A percentile compares a stretch with the other conserved stretches of the same genome.
Evolutionary conservation across 2,329 filamentous ascomycete species (phyloP).

Genomic region (Ascochyta clinopodiicola): DNA sequence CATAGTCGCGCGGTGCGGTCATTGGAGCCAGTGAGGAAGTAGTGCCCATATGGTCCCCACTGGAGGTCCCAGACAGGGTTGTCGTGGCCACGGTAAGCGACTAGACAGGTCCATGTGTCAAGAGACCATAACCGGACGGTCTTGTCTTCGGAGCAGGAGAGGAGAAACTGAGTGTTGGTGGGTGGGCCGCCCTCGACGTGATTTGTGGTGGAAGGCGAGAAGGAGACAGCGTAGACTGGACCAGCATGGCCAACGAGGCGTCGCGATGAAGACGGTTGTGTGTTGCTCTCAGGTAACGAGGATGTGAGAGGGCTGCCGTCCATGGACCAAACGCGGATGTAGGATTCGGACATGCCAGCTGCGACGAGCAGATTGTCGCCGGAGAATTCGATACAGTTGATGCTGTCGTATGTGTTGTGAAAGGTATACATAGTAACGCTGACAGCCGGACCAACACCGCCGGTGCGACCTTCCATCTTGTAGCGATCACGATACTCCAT

Average conservation of each 20-base stretch:
- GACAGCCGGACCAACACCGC: conserved; percentile 80
- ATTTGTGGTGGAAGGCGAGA: conserved; percentile 72
- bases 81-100: conserved; percentile 92
- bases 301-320: conserved; percentile 82
- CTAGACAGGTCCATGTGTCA: conserved; percentile 89
- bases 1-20: conserved; percentile 91
- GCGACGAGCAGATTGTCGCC: conserved; percentile 88
- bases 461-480: conserved; percentile 81
- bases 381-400: conserved; percentile 95
- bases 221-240: conserved; percentile 86
- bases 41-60: conserved; percentile 94
- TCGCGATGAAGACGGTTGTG: conserved; percentile 72
- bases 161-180: conserved; percentile 74
- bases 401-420: conserved; percentile 91
- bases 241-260: conserved; percentile 86
- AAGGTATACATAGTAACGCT: conserved; percentile 98
- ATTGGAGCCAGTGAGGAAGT: conserved; percentile 86
- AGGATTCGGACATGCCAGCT: conserved; percentile 89
- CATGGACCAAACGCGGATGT: conserved; percentile 92
- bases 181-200: conserved; percentile 57
- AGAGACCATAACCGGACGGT: conserved; percentile 92
- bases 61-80: conserved; percentile 86
- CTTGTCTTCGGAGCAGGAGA: conserved; percentile 87
- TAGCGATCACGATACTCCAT: conserved; percentile 93
- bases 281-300: conserved; percentile 58